These are phyloP conservation scores for Geranium brycei DNA, from an alignment of 345 rosid species.

Conservation along the genomic window DNA sequence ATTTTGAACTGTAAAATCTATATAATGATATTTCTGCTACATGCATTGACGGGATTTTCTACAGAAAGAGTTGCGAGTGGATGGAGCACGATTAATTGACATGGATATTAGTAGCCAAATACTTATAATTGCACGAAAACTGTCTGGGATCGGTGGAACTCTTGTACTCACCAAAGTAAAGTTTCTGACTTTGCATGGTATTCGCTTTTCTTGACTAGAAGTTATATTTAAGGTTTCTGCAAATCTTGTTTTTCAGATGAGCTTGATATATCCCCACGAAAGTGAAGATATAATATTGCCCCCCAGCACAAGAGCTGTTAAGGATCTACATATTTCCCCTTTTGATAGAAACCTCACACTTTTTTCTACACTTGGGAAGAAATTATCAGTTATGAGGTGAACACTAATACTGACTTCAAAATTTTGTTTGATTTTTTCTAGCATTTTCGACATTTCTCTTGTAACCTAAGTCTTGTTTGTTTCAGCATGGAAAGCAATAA, in stretches of 20 bases:
- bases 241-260: slow-evolving; percentile 33
- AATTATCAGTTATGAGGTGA: slow-evolving; percentile 62
- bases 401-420: slow-evolving; percentile 1
- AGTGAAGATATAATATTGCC: slow-evolving; percentile 55
- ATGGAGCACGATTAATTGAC: slow-evolving; percentile 82
- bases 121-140: slow-evolving; percentile 47
- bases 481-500: slow-evolving; percentile 69
- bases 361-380: slow-evolving; percentile 71
- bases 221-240: slow-evolving; percentile 11
- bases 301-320: slow-evolving; percentile 45
- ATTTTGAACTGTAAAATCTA: background rate
- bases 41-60: slow-evolving; percentile 5
- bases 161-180: slow-evolving; percentile 61
- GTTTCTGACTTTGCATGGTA: slow-evolving; percentile 11
- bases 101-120: slow-evolving; percentile 36
- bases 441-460: slow-evolving; percentile 2
- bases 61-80: slow-evolving; percentile 41
- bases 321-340: slow-evolving; percentile 69
- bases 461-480: slow-evolving; percentile 12
- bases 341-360: slow-evolving; percentile 39
- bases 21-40: background rate
- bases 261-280: slow-evolving; percentile 52
- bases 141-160: slow-evolving; percentile 40
- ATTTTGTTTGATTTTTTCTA: slow-evolving; percentile 1
- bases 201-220: slow-evolving; percentile 1